Evolutionary conservation across 768 basidiomycete species (phyloP).

Genomic region (Amyloporia xantha): DNA sequence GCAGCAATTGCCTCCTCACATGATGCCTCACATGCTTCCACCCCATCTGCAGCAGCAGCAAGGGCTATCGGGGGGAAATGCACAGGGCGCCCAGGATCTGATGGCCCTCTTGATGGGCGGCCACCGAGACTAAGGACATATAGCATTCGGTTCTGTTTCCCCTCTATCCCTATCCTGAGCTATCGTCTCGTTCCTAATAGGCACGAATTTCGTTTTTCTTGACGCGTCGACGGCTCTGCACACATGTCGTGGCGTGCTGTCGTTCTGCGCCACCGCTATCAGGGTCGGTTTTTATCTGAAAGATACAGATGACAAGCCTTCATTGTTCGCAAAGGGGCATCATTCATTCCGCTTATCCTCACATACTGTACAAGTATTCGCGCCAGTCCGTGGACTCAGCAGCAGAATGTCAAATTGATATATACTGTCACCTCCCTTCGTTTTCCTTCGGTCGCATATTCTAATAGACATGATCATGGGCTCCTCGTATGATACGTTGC

Average conservation of each 20-base stretch:
- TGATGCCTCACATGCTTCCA: slow-evolving; percentile 39
- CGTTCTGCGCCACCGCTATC: too few species aligned
- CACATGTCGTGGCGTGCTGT: too few species aligned
- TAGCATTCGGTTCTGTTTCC: not conserved
- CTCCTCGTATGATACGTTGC: not conserved
- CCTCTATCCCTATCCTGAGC: not conserved
- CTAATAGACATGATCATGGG: not conserved
- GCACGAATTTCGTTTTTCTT: not conserved
- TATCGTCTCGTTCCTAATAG: not conserved
- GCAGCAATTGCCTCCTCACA: slow-evolving; percentile 53
- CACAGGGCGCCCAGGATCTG: slow-evolving; percentile 62
- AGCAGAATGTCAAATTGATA: not conserved
- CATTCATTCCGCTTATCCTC: too few species aligned
- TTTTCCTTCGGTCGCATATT: not conserved
- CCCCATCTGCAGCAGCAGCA: slow-evolving; percentile 61
- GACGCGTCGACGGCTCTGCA: not conserved
- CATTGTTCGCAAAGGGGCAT: too few species aligned
- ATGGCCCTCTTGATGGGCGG: slow-evolving; percentile 83
- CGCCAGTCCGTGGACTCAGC: not conserved
- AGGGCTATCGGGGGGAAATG: slow-evolving; percentile 40
- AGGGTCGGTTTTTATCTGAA: too few species aligned
- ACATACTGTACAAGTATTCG: slow-evolving; percentile 1
- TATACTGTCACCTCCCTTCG: not conserved
- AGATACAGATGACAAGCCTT: too few species aligned
- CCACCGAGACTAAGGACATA: slow-evolving; percentile 50